phyloP scores from a whole-genome alignment of 1,139 yeast genomes.

The Kurtzmaniella natalensis region DNA sequence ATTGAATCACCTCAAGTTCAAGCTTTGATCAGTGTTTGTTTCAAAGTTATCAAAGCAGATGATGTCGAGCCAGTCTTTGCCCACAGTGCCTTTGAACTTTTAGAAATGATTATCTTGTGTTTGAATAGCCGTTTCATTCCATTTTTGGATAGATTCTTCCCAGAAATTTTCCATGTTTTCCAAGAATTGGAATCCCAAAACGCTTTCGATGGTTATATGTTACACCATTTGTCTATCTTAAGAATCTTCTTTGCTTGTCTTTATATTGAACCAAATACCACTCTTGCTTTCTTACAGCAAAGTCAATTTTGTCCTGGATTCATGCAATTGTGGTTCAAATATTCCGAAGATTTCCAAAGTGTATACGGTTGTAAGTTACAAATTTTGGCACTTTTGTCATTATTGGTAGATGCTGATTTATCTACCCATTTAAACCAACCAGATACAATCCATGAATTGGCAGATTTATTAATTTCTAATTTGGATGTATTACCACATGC shows the following conservation, averaged over 20 bases:
- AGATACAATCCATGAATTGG: slow-evolving; percentile 38
- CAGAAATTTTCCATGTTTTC: slow-evolving; percentile 36
- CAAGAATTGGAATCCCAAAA: slow-evolving; percentile 31
- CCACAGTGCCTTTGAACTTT: slow-evolving; percentile 35
- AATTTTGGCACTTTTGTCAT: slow-evolving; percentile 37
- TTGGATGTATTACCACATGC: slow-evolving; percentile 47
- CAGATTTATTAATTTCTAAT: slow-evolving; percentile 36
- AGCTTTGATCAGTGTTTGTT: slow-evolving; percentile 34
- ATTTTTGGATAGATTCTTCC: slow-evolving; percentile 32
- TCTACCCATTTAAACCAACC: slow-evolving; percentile 21
- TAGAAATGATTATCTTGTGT: slow-evolving; percentile 38
- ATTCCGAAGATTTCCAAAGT: slow-evolving; percentile 45
- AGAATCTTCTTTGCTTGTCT: slow-evolving; percentile 40
- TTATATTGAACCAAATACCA: slow-evolving; percentile 36
- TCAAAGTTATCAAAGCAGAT: slow-evolving; percentile 32
- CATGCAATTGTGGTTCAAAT: slow-evolving; percentile 46
- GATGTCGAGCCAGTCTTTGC: slow-evolving; percentile 41
- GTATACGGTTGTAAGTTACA: slow-evolving; percentile 57
- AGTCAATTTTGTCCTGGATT: slow-evolving; percentile 34
- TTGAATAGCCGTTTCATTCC: slow-evolving; percentile 30
- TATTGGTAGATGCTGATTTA: slow-evolving; percentile 27
- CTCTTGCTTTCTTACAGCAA: slow-evolving; percentile 34
- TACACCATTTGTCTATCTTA: slow-evolving; percentile 42
- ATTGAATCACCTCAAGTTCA: slow-evolving; percentile 38
- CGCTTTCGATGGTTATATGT: slow-evolving; percentile 46